Evolutionary conservation across 352 stramenopile genomes (phyloP).

Genomic region (Globisporangium ultimum): DNA sequence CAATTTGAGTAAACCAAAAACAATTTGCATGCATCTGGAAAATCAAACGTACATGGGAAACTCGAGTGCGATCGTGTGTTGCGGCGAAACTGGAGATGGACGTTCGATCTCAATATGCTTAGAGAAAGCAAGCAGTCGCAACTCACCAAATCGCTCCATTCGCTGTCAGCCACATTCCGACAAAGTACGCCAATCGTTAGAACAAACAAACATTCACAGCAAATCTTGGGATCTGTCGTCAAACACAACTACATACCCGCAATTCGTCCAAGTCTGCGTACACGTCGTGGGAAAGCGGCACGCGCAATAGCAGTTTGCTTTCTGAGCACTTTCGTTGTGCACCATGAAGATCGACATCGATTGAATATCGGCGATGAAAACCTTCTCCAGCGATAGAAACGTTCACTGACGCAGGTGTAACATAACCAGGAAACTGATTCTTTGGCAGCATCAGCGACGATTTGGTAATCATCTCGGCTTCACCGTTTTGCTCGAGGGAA

Average conservation of each 20-base stretch:
- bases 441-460: background rate
- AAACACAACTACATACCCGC: slow-evolving; percentile 20
- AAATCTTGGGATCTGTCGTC: background rate
- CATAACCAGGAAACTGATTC: background rate
- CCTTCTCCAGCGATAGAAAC: slow-evolving; percentile 30
- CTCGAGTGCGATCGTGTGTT: slow-evolving; percentile 45
- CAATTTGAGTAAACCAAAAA: background rate
- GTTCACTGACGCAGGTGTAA: slow-evolving; percentile 2
- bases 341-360: slow-evolving; percentile 27
- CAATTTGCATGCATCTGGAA: background rate
- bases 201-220: background rate
- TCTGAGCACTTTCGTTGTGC: slow-evolving; percentile 8
- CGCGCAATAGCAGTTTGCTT: slow-evolving; percentile 24
- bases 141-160: slow-evolving; percentile 50
- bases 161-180: slow-evolving; percentile 19
- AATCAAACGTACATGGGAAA: slow-evolving; percentile 34
- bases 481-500: background rate
- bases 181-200: background rate
- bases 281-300: slow-evolving; percentile 35
- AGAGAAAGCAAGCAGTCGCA: slow-evolving; percentile 36
- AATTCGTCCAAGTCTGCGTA: slow-evolving; percentile 61
- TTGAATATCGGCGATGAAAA: slow-evolving; percentile 39
- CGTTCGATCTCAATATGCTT: slow-evolving; percentile 72
- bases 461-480: background rate
- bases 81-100: slow-evolving; percentile 42